phyloP scores from a whole-genome alignment of 352 stramenopile genomes.

The Peronospora tabacina region DNA sequence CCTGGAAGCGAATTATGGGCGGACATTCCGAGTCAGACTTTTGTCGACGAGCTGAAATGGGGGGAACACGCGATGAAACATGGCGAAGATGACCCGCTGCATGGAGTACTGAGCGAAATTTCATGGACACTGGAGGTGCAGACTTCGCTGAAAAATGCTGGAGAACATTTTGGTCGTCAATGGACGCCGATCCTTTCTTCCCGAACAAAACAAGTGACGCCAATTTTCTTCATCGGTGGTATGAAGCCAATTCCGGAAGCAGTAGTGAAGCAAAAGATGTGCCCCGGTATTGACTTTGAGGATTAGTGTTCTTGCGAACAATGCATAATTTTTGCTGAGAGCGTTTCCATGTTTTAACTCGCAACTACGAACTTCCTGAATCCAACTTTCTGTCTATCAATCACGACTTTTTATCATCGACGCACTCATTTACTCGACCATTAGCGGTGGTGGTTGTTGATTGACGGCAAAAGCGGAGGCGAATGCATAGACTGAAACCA shows the following conservation, averaged over 20 bases:
- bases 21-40: constrained; percentile 32
- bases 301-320: constrained; percentile 1
- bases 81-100: constrained; percentile 42
- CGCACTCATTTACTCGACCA: neutral
- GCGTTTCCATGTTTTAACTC: neutral
- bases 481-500: too few species aligned
- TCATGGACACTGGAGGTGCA: constrained; percentile 38
- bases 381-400: neutral
- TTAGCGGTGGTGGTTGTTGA: neutral
- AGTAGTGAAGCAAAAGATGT: constrained; percentile 25
- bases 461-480: too few species aligned
- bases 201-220: constrained; percentile 13
- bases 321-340: neutral
- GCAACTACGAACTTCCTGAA: neutral
- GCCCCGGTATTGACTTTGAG: constrained; percentile 15
- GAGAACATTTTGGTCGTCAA: constrained; percentile 34
- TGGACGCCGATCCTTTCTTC: constrained; percentile 29
- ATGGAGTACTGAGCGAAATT: constrained; percentile 38
- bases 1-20: constrained; percentile 44
- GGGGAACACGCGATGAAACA: constrained; percentile 31
- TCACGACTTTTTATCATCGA: neutral
- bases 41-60: constrained; percentile 20
- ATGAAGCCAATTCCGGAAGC: constrained; percentile 27
- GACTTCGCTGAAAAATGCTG: constrained; percentile 20
- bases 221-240: constrained; percentile 24